phyloP scores from a whole-genome alignment of 441 rosid genomes.

The Euphorbia schlechtendalii region DNA sequence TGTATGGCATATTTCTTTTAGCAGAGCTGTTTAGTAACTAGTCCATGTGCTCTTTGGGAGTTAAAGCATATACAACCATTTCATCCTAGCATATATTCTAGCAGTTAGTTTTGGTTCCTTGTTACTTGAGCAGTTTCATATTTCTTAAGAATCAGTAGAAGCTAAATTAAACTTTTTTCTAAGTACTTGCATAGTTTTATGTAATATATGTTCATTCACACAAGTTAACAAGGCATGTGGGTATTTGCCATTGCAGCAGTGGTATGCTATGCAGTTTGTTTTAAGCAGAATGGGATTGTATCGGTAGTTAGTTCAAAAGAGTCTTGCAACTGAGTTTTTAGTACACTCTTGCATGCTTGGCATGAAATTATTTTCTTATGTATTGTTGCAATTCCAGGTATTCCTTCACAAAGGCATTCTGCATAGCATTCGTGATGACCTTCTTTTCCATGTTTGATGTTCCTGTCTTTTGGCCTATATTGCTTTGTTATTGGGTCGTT shows the following conservation, averaged over 20 bases:
- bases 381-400: constrained; percentile 10
- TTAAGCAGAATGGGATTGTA: neutral
- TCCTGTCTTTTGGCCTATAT: constrained; percentile 42
- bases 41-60: neutral
- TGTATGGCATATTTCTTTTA: too few species aligned
- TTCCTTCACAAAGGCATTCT: constrained; percentile 18
- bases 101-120: neutral
- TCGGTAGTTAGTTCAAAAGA: neutral
- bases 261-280: neutral
- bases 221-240: neutral
- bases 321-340: neutral
- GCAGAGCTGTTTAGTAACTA: too few species aligned
- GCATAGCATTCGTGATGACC: constrained; percentile 14
- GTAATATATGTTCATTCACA: neutral
- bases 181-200: neutral
- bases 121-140: neutral
- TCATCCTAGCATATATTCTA: neutral
- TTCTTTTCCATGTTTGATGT: constrained; percentile 19
- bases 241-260: neutral
- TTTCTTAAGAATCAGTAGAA: too few species aligned
- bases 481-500: constrained; percentile 50
- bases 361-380: neutral
- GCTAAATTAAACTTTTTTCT: neutral
- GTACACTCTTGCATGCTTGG: neutral
- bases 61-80: neutral